Evolutionary conservation across 2,329 filamentous ascomycete species (phyloP), one percentile per base, ranked within the genome.

Genomic region (Aspergillus persii): DNA sequence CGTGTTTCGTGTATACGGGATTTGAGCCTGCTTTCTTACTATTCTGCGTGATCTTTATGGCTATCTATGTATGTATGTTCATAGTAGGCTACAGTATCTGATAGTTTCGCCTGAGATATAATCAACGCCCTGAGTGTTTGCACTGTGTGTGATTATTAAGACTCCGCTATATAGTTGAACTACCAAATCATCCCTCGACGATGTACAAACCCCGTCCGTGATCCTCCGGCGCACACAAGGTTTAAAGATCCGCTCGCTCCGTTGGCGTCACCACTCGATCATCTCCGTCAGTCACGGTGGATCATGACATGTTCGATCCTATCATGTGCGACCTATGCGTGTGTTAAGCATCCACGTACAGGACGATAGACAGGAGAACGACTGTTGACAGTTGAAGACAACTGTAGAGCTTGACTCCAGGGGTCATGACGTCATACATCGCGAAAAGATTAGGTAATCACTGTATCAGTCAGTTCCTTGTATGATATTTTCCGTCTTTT

Each of bases 261-360:
- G 50, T 29, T 53, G 53, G 56, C 59, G 59, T 61, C 59, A 61
- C 56, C 59, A 61, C 53, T 61, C 23, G 49, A 53, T 54, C 58
- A 54, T 36, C 12, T 15, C 12, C 50, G 53, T 11, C 29, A 41
- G 41, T 54, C 27, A 4, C 9, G 6, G 18, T 50, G 57, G 52
- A 47, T 54, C 50, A 50, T 57, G 56, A 50, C 56, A 58, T 51
- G n/a, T 27, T 29, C 27, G 33, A 23, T 30, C 11, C 12, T 44
- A 47, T 30, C 41, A 44, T 2, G 15, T 18, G 3, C 26, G 6
- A 8, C 29, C 9, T 27, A 39, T 1, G 23, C 31, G 18, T 31
- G 4, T 23, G 18, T 48, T 11, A 53, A 44, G 5, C 41, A 46
- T 29, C 23, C 8, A 26, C 18, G 4, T 8, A n/a, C n/a, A 12